Evolutionary conservation across 2,329 filamentous ascomycete species (phyloP), one percentile per base, ranked within the genome.

Genomic region (Fusarium annulatum): DNA sequence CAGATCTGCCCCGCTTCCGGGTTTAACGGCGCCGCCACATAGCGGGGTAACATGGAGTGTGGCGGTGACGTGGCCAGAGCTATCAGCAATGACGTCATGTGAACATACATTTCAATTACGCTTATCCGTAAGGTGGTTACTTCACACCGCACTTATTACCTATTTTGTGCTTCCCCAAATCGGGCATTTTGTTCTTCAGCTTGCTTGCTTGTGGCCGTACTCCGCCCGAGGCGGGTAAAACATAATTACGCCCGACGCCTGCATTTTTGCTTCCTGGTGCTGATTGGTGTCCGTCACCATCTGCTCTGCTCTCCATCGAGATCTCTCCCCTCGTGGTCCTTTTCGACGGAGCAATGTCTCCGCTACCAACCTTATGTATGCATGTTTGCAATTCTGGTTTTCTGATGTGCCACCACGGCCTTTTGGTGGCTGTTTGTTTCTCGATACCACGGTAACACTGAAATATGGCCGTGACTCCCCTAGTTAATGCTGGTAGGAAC

Each of bases 61-160:
- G 70, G 70, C 70, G 71, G 67, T 74, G 71, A 74, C 67, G 71
- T 69, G 61, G 26, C n/a, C 48, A 61, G 15, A 53, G 43, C 33
- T 60, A 26, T 36, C 23, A 41, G 38, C n/a, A 39, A 28, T 55
- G 51, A 55, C 51, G 51, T 55, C 28, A 55, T 28, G 14, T 55
- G 10, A 14, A 39, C 15, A 28, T 28, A 8, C 19, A 38, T 36
- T 57, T 38, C 30, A 39, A 52, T 46, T 41, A 61, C 33, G 33
- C 38, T 42, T 18, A 48, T 48, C 9, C 26, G 9, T 7, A 48
- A 28, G 19, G 19, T 21, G 11, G 23, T 64, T 70, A 56, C 61
- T 56, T 71, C 55, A 61, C 39, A n/a, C 39, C 34, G 33, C 28
- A 38, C 38, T 57, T 41, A 48, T 52, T 48, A 30, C 28, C 28